Evolutionary conservation across 2,329 filamentous ascomycete species (phyloP).

Genomic region (Bretziella fagacearum): DNA sequence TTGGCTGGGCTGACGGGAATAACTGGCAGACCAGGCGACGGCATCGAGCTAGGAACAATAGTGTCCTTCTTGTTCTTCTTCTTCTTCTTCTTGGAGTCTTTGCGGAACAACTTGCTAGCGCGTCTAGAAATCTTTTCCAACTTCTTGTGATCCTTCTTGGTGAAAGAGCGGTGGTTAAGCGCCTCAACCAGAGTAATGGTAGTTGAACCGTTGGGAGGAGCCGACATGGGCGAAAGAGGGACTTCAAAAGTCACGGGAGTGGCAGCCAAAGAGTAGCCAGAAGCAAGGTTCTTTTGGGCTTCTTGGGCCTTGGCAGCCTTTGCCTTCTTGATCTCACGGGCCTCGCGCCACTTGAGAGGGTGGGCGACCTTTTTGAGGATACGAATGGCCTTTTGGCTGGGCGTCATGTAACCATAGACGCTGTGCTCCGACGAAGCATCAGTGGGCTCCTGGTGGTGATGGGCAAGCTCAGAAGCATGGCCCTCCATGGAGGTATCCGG

Average conservation of each 20-base stretch:
- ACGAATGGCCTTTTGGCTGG: slow-evolving; percentile 13
- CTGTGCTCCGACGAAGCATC: slow-evolving; percentile 12
- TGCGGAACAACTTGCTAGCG: slow-evolving; percentile 11
- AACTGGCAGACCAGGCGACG: slow-evolving; percentile 9
- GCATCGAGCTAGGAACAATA: not conserved
- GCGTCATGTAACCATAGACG: slow-evolving; percentile 14
- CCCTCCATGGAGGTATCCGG: slow-evolving; percentile 12
- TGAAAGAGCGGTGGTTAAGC: not conserved
- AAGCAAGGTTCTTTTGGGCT: slow-evolving; percentile 10
- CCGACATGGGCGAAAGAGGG: not conserved
- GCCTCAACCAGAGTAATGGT: slow-evolving; percentile 10
- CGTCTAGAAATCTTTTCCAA: slow-evolving; percentile 6
- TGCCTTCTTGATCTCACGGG: slow-evolving; percentile 11
- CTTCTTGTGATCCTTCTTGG: slow-evolving; percentile 7
- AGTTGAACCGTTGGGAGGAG: not conserved
- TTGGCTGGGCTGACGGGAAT: slow-evolving; percentile 9
- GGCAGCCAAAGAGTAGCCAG: slow-evolving; percentile 1
- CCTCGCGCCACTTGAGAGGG: slow-evolving; percentile 12
- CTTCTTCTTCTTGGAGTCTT: slow-evolving; percentile 1
- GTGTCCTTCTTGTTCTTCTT: slow-evolving; percentile 7
- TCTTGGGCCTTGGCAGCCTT: slow-evolving; percentile 8
- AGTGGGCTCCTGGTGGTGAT: slow-evolving; percentile 13
- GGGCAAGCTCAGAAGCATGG: slow-evolving; percentile 12
- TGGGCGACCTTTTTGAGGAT: slow-evolving; percentile 13
- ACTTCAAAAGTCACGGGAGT: not conserved